Evolutionary conservation across 129 eudicot genomes (phyloP), one percentile per base, ranked within the genome.

Genomic region (Logfia minima): DNA sequence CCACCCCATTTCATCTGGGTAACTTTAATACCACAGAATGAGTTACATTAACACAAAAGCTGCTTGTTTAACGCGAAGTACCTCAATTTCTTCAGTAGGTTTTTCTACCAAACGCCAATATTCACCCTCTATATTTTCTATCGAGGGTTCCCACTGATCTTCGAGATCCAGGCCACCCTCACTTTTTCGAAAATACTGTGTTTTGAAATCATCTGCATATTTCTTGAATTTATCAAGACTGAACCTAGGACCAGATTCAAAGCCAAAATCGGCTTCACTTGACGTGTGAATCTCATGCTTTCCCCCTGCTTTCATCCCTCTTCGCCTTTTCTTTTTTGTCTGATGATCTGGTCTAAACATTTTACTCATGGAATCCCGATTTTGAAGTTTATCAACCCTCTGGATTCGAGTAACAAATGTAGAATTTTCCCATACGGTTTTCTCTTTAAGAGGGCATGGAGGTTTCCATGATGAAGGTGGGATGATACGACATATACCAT

Each of bases 401-500:
- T 94, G 98, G 72, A 94, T 69, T 16, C 98, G 91, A 37, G 98
- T 91, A 62, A 74, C 37, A 71, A 94, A 94, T 72, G 80, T 80
- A 21, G 96, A 83, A 51, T 19, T 87, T 55, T 89, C 97, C 98
- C 98, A 94, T 70, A 79, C 45, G 75, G 59, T 56, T 35, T 75
- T 91, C 45, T 86, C 87, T 71, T 79, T 83, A 6, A 94, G 87
- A 68, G 85, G 89, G 63, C 96, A 94, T 68, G 97, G 96, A 83
- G 98, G 97, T 77, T 86, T 91, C 98, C 98, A 94, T 8, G 98
- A 87, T 66, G 96, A 87, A 75, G 98, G 98, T 43, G 98, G 98
- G 65, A 94, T 83, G 39, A 91, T 91, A 29, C 98, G 98, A 63
- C 98, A 94, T 74, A 94, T 91, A 34, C 98, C 98, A 77, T 86